Base-by-base conservation (phyloP, 768 basidiomycete species). In the Pholiota conissans region DNA sequence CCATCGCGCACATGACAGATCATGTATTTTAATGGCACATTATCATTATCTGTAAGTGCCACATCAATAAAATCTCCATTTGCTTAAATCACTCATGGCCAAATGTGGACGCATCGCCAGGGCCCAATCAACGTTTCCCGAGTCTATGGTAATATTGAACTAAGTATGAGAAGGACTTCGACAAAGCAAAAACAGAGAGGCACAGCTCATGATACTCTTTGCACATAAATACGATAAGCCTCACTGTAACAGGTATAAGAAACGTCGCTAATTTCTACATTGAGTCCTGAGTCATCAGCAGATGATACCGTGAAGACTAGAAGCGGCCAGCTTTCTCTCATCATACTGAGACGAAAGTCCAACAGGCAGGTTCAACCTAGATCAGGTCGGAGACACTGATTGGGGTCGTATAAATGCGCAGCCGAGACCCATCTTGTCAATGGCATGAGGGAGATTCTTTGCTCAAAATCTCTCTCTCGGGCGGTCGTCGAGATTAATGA, bases 401-500 rank as follows among this genome's bases (percentile, higher is more conserved):
- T 26, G 22, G 35, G 16, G 35, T 20, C 27, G 50, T 52, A 24
- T 18, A 27, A 34, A 39, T 20, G 20, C 10, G 50, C 10, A 22
- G 32, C 34, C 34, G 27, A 26, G 18, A 34, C 22, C 20, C 32
- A 37, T 52, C 50, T 39, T 37, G 13, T 37, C 50, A 26, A 52
- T 22, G 22, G 34, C 50, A 52, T 11, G 14, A 24, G 14, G 24
- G 22, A 37, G 26, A 52, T 39, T 18, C 9, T 5, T 39, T 18
- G 5, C 22, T 3, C n/a, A 32, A 51, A 20, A n/a, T n/a, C n/a
- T 32, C 22, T 55, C 55, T 49, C 27, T 55, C 30, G 37, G 26
- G 22, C 22, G 11, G 71, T 73, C 7, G 42, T 18, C 42, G 22
- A 45, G 24, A 45, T 22, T 45, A 24, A 45, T 6, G 22, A 22